phyloP scores from a whole-genome alignment of 2,329 filamentous ascomycete genomes.

The Ustilaginoidea virens region DNA sequence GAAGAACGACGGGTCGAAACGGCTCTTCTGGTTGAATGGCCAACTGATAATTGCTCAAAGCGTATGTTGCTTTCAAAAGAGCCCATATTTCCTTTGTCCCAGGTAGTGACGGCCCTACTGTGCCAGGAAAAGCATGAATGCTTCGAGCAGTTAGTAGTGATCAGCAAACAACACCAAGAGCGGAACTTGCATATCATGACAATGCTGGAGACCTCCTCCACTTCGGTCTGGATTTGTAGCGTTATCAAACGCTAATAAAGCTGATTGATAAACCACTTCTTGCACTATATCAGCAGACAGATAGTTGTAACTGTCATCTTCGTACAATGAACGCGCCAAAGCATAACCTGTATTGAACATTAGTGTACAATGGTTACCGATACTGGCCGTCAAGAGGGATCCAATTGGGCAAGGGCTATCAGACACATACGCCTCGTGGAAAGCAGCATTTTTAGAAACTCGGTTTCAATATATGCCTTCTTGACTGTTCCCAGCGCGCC shows the following conservation, averaged over 20 bases:
- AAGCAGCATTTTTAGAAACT: constrained; percentile 54
- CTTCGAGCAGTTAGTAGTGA: constrained; percentile 20
- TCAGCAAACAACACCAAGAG: neutral
- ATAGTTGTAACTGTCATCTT: constrained; percentile 31
- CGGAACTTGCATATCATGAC: constrained; percentile 52
- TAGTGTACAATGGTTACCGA: too few species aligned
- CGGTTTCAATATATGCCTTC: constrained; percentile 47
- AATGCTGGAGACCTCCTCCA: constrained; percentile 62
- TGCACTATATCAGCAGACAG: constrained; percentile 36
- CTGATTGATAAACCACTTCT: constrained; percentile 44
- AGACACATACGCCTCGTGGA: constrained; percentile 39
- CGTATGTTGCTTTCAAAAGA: constrained; percentile 57
- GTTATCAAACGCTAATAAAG: constrained; percentile 62
- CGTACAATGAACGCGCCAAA: constrained; percentile 47
- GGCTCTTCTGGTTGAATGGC: constrained; percentile 67
- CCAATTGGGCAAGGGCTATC: neutral
- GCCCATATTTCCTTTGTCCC: constrained; percentile 42
- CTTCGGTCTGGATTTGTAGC: constrained; percentile 68
- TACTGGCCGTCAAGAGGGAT: neutral
- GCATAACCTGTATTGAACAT: constrained; percentile 32
- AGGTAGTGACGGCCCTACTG: constrained; percentile 35
- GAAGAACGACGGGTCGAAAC: constrained; percentile 62
- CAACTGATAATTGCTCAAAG: constrained; percentile 60
- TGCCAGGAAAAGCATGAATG: constrained; percentile 45
- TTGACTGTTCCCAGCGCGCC: constrained; percentile 49